These are phyloP conservation scores for Reticulascus tulasneorum DNA, from an alignment of 2,329 filamentous ascomycete genomes.

Conservation along the genomic window DNA sequence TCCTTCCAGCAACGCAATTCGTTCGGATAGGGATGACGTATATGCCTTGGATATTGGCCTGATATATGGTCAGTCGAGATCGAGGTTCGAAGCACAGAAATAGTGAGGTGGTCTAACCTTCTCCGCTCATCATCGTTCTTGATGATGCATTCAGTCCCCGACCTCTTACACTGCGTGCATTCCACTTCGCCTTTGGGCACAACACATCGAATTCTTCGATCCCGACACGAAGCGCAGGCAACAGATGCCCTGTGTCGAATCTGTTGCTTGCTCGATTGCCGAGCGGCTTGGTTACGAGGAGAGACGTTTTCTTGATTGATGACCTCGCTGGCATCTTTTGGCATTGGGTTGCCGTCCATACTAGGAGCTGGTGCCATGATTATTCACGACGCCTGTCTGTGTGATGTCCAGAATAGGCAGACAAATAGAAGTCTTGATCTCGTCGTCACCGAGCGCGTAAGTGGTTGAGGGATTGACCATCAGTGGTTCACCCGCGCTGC, in stretches of 20 bases:
- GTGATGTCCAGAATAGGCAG: too few species aligned
- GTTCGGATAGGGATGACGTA: conserved; percentile 52
- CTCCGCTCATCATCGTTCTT: conserved; percentile 55
- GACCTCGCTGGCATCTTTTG: conserved; percentile 20
- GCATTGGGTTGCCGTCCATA: conserved; percentile 5
- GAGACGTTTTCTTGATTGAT: conserved; percentile 29
- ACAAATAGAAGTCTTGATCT: too few species aligned
- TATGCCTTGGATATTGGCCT: conserved; percentile 57
- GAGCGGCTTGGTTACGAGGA: conserved; percentile 21
- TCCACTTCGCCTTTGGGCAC: conserved; percentile 46
- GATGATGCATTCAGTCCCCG: conserved; percentile 49
- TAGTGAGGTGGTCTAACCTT: conserved; percentile 30
- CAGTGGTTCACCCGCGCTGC: too few species aligned
- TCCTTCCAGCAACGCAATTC: conserved; percentile 47
- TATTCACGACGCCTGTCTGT: too few species aligned
- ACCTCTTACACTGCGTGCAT: conserved; percentile 49
- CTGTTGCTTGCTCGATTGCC: conserved; percentile 29
- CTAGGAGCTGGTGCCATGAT: too few species aligned
- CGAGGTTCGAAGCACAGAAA: not conserved
- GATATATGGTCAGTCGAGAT: conserved; percentile 4
- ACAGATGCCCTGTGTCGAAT: conserved; percentile 47
- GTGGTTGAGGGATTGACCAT: too few species aligned
- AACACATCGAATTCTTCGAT: conserved; percentile 44
- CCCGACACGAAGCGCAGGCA: conserved; percentile 51
- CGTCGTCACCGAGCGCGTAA: too few species aligned